Conservation (phyloP, 23 red algal genomes). For the Rhodosorus marinus region DNA sequence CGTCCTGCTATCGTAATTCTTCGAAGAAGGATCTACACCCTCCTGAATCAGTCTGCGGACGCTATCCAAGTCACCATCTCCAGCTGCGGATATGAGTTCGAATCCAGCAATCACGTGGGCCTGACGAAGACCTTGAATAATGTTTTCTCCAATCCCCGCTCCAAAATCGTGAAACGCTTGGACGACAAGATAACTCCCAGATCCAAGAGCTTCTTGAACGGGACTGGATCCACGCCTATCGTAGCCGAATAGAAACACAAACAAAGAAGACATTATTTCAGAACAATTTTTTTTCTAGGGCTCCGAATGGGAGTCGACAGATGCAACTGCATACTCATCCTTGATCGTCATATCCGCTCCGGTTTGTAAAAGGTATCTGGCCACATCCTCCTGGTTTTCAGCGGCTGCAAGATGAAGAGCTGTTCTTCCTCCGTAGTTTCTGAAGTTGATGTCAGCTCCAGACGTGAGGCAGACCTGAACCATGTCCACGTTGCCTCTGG, state of each 20-base stretch:
- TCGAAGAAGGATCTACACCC: conserved; percentile 31
- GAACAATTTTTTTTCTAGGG: no score
- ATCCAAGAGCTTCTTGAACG: not conserved
- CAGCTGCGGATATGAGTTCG: not conserved
- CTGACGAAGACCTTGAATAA: no score
- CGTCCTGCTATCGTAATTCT: conserved; percentile 85
- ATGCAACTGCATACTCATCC: conserved; percentile 8
- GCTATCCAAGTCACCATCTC: not conserved
- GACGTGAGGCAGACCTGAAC: conserved; percentile 11
- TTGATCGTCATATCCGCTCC: conserved; percentile 11
- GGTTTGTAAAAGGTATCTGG: conserved; percentile 9
- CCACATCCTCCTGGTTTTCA: conserved; percentile 29
- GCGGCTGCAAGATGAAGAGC: conserved; percentile 31
- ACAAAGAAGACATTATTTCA: no score
- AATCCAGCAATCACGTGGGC: no score
- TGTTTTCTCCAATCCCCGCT: not conserved
- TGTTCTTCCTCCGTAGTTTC: conserved; percentile 16
- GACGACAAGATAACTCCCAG: not conserved
- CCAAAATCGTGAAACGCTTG: not conserved
- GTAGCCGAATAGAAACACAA: not conserved
- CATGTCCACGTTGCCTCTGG: conserved; percentile 8
- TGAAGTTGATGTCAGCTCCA: conserved; percentile 15
- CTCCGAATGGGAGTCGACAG: no score
- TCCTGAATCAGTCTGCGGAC: conserved; percentile 4
- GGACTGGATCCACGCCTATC: not conserved